Conservation (phyloP, 129 eudicot species). For the Pulicaria dysenterica region DNA sequence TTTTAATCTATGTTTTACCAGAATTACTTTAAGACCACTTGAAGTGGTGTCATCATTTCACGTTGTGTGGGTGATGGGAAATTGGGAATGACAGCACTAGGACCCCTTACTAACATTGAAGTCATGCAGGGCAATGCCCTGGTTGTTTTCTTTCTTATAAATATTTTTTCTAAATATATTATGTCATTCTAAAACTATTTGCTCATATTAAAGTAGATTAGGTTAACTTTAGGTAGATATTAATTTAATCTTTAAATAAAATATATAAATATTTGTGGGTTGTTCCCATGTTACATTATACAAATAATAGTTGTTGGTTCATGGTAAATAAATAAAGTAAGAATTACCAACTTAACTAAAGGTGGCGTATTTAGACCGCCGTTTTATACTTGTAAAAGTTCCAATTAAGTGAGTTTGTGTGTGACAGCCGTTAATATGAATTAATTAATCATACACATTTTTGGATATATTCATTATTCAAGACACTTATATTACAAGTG, state of each 20-base stretch:
- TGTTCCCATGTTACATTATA: conserved; percentile 23
- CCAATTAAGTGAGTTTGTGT: background rate
- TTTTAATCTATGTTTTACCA: too few species aligned
- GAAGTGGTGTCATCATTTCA: too few species aligned
- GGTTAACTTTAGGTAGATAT: background rate
- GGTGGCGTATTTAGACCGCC: conserved; percentile 24
- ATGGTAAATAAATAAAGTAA: conserved; percentile 24
- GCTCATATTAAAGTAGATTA: background rate
- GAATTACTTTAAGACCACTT: too few species aligned
- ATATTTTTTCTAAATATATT: background rate
- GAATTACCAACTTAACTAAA: background rate
- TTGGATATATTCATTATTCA: too few species aligned
- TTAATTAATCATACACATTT: too few species aligned
- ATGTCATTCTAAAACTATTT: background rate
- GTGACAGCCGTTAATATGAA: background rate
- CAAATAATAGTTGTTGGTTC: conserved; percentile 38
- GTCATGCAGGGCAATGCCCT: too few species aligned
- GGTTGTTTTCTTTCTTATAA: background rate
- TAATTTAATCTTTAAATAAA: background rate
- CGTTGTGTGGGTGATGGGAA: too few species aligned
- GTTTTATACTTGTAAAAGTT: background rate
- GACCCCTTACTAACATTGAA: too few species aligned
- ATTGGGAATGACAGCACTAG: too few species aligned
- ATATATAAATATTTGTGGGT: conserved; percentile 9
- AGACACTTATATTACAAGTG: too few species aligned